Conservation (phyloP, 2,329 filamentous ascomycete species). For the Talaromyces sp. region DNA sequence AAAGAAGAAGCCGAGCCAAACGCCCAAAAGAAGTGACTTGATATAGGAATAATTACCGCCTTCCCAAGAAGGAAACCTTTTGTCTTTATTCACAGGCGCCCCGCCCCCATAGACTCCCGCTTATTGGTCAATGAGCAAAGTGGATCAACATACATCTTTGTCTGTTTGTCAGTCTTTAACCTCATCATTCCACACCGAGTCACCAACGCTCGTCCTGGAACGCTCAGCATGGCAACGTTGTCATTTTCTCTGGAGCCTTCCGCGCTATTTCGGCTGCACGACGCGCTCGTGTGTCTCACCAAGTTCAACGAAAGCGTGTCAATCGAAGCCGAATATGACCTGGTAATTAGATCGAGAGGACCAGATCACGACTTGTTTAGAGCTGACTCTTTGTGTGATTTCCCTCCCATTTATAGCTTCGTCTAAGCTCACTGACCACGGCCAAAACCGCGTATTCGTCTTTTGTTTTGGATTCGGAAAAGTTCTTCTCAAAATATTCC, state of each 20-base stretch:
- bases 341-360: conserved; percentile 35
- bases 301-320: conserved; percentile 61
- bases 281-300: conserved; percentile 54
- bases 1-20: neutral
- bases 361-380: neutral
- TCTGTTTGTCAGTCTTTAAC: neutral
- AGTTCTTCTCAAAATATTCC: conserved; percentile 57
- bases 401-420: conserved; percentile 41
- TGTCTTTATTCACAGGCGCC: neutral
- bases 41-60: neutral
- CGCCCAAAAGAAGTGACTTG: neutral
- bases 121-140: neutral
- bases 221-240: conserved; percentile 29
- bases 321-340: conserved; percentile 55
- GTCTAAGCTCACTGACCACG: conserved; percentile 56
- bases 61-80: neutral
- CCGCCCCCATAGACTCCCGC: neutral
- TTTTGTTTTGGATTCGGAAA: conserved; percentile 49
- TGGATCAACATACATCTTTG: neutral
- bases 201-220: neutral
- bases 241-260: conserved; percentile 53
- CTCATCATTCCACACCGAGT: neutral
- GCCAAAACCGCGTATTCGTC: conserved; percentile 61
- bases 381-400: neutral
- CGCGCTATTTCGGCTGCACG: conserved; percentile 53